Conservation (phyloP, 2,329 filamentous ascomycete species). For the Fusarium pseudoanthophilum region DNA sequence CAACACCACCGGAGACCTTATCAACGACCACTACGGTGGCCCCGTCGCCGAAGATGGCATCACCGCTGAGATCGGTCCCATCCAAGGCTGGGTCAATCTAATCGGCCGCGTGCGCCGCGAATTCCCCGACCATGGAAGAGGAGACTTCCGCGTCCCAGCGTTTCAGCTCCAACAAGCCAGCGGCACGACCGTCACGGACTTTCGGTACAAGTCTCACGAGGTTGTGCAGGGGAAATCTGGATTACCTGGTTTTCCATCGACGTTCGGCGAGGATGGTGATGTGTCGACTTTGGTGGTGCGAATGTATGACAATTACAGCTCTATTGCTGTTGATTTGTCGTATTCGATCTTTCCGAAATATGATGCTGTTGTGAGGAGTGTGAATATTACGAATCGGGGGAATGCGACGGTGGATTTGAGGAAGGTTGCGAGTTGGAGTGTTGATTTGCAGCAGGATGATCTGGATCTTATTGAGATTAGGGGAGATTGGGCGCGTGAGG, state of each 20-base stretch:
- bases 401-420: slow-evolving; percentile 63
- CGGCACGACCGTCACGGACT: slow-evolving; percentile 68
- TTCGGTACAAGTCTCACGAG: slow-evolving; percentile 67
- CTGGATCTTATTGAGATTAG: slow-evolving; percentile 71
- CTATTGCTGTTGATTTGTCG: slow-evolving; percentile 66
- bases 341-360: slow-evolving; percentile 73
- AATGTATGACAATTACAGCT: slow-evolving; percentile 68
- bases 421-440: slow-evolving; percentile 68
- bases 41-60: slow-evolving; percentile 61
- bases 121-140: slow-evolving; percentile 72
- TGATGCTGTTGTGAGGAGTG: slow-evolving; percentile 70
- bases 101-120: slow-evolving; percentile 67
- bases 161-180: slow-evolving; percentile 68
- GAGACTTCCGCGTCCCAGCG: slow-evolving; percentile 71
- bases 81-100: slow-evolving; percentile 60
- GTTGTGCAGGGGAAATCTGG: slow-evolving; percentile 65
- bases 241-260: slow-evolving; percentile 67
- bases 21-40: slow-evolving; percentile 71
- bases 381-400: slow-evolving; percentile 69
- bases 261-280: slow-evolving; percentile 64
- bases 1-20: slow-evolving; percentile 63
- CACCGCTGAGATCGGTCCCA: slow-evolving; percentile 47
- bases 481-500: slow-evolving; percentile 72
- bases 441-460: slow-evolving; percentile 69
- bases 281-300: slow-evolving; percentile 70